Base-by-base conservation (phyloP, 208 protist genomes). In the Leishmania mexicana region DNA sequence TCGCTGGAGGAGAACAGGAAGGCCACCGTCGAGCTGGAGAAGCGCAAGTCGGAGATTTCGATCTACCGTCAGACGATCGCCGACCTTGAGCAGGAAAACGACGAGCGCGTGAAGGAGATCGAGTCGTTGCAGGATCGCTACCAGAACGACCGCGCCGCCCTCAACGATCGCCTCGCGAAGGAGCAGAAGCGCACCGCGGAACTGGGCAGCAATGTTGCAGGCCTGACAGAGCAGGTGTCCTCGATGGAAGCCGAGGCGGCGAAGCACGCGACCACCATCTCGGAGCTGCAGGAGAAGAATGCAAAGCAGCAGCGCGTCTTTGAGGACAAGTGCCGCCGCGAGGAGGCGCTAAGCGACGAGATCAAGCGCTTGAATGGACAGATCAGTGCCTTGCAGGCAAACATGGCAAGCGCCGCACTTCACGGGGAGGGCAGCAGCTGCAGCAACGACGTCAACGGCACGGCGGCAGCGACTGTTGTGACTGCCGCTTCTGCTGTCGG, bases 1-100 rank as follows among this genome's bases (percentile, higher is more conserved):
- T 71, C 88, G 1, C 70, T 49, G 19, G 92, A 94, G 71, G 91
- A 96, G 21, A 85, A 88, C n/a, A 84, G 84, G 64, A 82, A 72
- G 42, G 87, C 88, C 71, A 81, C 45, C 58, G 73, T 88, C 78
- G 92, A 97, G 62, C 68, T 94, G 49, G 92, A 97, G 68, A 94
- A 94, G 88, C 84, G 93, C 75, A 97, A 94, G 87, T 95, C 93
- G 40, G 94, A 97, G 76, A 96, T 97, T 78, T 80, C 94, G 40
- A 95, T 97, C 60, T 96, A 96, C 76, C 93, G 92, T 42, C 90
- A 97, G 79, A 96, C 90, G 1, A 96, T 97, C 70, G 81, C 83
- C 54, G 92, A 96, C 40, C 79, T 96, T 15, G 93, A 97, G 87
- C 68, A 89, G 40, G 93, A 96, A 78, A 96, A 96, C 75, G 93